Evolutionary conservation across 495 filamentous ascomycete species (phyloP), one percentile per base, ranked within the genome.

Genomic region (Penicillium fimorum): DNA sequence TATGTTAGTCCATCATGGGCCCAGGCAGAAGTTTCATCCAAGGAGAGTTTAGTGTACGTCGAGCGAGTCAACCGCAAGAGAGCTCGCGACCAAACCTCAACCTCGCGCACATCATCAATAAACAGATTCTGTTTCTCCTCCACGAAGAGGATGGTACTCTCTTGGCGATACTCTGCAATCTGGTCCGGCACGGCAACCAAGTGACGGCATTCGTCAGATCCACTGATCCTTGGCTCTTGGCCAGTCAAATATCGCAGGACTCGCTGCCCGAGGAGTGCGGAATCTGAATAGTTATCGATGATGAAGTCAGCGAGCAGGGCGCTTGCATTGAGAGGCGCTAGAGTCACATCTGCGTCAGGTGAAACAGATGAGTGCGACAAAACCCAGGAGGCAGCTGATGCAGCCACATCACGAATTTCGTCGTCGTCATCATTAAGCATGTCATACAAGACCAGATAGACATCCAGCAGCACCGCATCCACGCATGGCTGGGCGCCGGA

Each of bases 61-160:
- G 47, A 29, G 40, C 50, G 52, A 9, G 48, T 58, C 32, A 84
- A 49, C 0, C 55, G 47, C 7, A 60, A 35, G 10, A 88, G 75
- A 12, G 79, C 71, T 7, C 64, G 53, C 3, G 77, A 70, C 92
- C 92, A 96, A 12, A 80, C 50, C 20, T 77, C 75, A 1, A 83
- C 75, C 70, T 96, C 92, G 8, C 80, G 70, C 3, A 90, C 81
- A 47, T 88, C 83, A 62, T 96, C 92, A 47, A 94, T 76, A 65
- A 87, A 97, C 0, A 96, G 76, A 56, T 98, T 98, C 59, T 93
- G 90, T 61, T 94, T 91, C 71, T 98, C 94, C 61, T 88, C 79
- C 13, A 83, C 84, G 63, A 98, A 98, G 0, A 98, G 74, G 2
- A 87, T 79, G 29, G 82, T 85, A 62, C 90, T 85, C 46, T 86